phyloP scores from a whole-genome alignment of 2,329 filamentous ascomycete genomes.

The Aspergillus glaucus region DNA sequence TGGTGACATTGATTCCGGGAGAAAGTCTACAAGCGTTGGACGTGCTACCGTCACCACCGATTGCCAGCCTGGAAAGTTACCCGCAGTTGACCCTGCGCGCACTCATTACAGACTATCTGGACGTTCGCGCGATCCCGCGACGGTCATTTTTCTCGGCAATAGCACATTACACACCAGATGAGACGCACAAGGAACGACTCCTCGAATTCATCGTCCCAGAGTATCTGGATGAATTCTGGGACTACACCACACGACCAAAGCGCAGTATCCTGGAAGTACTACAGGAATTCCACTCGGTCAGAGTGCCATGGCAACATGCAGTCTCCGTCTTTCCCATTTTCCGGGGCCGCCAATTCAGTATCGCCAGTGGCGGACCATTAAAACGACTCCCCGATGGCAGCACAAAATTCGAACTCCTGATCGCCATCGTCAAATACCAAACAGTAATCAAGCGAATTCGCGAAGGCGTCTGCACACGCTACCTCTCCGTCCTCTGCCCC shows the following conservation, averaged over 20 bases:
- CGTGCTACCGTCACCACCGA: constrained; percentile 21
- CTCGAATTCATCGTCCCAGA: constrained; percentile 74
- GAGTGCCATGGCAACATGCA: constrained; percentile 68
- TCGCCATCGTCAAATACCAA: constrained; percentile 85
- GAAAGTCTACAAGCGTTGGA: constrained; percentile 18
- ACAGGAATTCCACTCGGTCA: constrained; percentile 79
- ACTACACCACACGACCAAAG: constrained; percentile 86
- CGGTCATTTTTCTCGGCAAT: constrained; percentile 78
- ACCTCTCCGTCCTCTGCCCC: constrained; percentile 60
- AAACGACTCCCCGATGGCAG: constrained; percentile 31
- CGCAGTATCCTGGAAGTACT: constrained; percentile 89
- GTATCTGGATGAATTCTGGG: constrained; percentile 85
- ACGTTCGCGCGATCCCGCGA: constrained; percentile 83
- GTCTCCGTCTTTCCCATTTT: constrained; percentile 72
- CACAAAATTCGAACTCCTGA: constrained; percentile 62
- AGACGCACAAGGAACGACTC: constrained; percentile 71
- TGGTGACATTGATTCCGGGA: constrained; percentile 49
- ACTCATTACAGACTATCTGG: constrained; percentile 74
- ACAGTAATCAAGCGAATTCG: constrained; percentile 79
- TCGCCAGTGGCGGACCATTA: constrained; percentile 64
- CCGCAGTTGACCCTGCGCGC: constrained; percentile 59
- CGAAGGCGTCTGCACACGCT: constrained; percentile 84
- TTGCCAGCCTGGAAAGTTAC: constrained; percentile 30
- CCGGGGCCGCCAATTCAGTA: constrained; percentile 87
- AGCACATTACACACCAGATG: constrained; percentile 65